phyloP scores from a whole-genome alignment of 176 grass and related monocot species.

The Aegilops speltoides region DNA sequence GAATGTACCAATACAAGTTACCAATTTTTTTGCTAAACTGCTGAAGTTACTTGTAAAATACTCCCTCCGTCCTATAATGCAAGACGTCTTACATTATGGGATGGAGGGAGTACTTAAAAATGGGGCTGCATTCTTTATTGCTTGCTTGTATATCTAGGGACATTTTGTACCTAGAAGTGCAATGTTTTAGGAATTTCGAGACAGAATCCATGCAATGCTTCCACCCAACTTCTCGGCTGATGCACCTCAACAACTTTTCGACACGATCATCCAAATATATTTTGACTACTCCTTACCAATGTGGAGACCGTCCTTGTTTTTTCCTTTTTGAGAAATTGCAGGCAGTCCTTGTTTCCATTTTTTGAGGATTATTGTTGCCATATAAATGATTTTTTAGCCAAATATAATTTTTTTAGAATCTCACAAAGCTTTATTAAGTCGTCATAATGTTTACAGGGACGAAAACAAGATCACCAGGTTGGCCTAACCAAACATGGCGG shows the following conservation, averaged over 20 bases:
- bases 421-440: no score
- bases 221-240: constrained; percentile 44
- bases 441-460: no score
- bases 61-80: neutral
- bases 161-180: constrained; percentile 43
- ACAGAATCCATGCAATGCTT: constrained; percentile 49
- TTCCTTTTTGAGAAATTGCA: no score
- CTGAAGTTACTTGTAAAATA: constrained; percentile 46
- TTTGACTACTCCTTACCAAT: constrained; percentile 39
- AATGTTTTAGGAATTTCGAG: constrained; percentile 42
- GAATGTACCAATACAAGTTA: constrained; percentile 40
- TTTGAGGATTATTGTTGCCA: no score
- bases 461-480: no score
- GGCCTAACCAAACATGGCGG: no score
- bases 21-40: constrained; percentile 33
- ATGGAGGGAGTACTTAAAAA: constrained; percentile 5
- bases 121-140: constrained; percentile 5
- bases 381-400: no score
- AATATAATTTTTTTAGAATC: no score
- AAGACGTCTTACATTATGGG: no score
- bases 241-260: constrained; percentile 39
- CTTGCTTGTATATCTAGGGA: constrained; percentile 24
- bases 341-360: no score
- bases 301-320: constrained; percentile 64
- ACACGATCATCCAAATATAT: constrained; percentile 70